phyloP scores from a whole-genome alignment of 2,329 filamentous ascomycete genomes.

The Bimuria novae-zelandiae region DNA sequence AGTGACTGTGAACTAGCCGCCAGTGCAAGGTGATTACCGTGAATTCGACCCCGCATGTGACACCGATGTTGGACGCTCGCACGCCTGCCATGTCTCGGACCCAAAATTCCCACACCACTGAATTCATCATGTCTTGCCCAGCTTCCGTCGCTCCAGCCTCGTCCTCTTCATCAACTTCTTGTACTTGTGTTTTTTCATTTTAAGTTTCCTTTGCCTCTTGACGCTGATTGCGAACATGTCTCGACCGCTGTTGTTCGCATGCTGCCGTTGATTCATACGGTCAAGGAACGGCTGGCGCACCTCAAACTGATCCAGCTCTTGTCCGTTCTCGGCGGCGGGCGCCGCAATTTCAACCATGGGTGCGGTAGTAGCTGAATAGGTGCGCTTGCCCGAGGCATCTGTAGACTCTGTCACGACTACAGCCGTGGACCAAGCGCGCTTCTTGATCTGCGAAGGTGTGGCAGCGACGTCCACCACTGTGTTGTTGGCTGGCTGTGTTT shows the following conservation, averaged over 20 bases:
- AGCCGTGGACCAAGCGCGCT: conserved; percentile 50
- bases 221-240: conserved; percentile 84
- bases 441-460: conserved; percentile 38
- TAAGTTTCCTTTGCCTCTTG: conserved; percentile 87
- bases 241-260: conserved; percentile 61
- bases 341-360: conserved; percentile 51
- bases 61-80: conserved; percentile 3
- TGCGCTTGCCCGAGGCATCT: conserved; percentile 55
- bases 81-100: conserved; percentile 15
- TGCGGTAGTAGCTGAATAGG: conserved; percentile 57
- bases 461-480: conserved; percentile 20
- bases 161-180: conserved; percentile 98
- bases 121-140: conserved; percentile 55
- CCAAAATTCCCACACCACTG: conserved; percentile 20
- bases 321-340: conserved; percentile 27
- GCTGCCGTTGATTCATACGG: conserved; percentile 69
- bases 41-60: conserved; percentile 3
- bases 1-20: conserved; percentile 6
- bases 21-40: background rate
- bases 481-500: conserved; percentile 22
- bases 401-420: conserved; percentile 59
- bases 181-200: conserved; percentile 99
- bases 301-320: conserved; percentile 46
- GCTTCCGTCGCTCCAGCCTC: conserved; percentile 82
- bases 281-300: conserved; percentile 63